Percentiles rank a stretch among this genome's conserved stretches.
Conservation (phyloP, 2,329 filamentous ascomycete species). For the Lojkania enalia region DNA sequence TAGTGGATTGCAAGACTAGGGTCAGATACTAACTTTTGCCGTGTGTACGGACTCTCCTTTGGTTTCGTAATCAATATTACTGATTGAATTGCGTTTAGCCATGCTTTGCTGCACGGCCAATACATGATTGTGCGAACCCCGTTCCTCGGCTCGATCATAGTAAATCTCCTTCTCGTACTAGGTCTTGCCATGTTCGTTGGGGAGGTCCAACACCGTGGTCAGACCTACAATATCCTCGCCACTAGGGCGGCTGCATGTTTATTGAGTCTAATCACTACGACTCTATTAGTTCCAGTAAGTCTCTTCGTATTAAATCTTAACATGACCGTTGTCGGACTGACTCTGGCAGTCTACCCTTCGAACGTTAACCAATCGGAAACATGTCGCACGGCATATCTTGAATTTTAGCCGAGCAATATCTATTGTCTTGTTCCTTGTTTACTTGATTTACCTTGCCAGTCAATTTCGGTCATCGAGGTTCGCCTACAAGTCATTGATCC, state of each 20-base stretch:
- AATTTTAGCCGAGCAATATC: constrained; percentile 16
- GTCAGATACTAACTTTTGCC: constrained; percentile 67
- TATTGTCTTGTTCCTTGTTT: constrained; percentile 17
- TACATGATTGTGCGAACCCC: constrained; percentile 88
- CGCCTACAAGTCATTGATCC: constrained; percentile 19
- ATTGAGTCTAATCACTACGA: constrained; percentile 72
- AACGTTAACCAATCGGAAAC: not conserved
- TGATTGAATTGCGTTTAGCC: too few species aligned
- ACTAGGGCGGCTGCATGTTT: constrained; percentile 81
- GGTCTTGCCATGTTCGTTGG: constrained; percentile 85
- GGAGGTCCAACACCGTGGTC: constrained; percentile 72
- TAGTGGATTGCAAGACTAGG: constrained; percentile 70
- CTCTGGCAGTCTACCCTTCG: constrained; percentile 14
- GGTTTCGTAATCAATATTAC: constrained; percentile 71
- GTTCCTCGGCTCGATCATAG: constrained; percentile 82
- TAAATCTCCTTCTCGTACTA: constrained; percentile 80
- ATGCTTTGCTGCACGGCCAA: constrained; percentile 71
- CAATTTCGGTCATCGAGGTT: constrained; percentile 18
- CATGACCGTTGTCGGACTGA: not conserved
- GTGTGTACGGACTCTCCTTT: constrained; percentile 19
- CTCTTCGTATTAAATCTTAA: too few species aligned
- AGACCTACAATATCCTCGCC: constrained; percentile 84
- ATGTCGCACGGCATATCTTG: constrained; percentile 9
- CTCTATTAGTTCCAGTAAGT: constrained; percentile 76
- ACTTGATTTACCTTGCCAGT: constrained; percentile 18